Percentiles rank a stretch among this genome's conserved stretches.
phyloP scores from a whole-genome alignment of 2,329 filamentous ascomycete genomes.

The Setomelanomma holmii region DNA sequence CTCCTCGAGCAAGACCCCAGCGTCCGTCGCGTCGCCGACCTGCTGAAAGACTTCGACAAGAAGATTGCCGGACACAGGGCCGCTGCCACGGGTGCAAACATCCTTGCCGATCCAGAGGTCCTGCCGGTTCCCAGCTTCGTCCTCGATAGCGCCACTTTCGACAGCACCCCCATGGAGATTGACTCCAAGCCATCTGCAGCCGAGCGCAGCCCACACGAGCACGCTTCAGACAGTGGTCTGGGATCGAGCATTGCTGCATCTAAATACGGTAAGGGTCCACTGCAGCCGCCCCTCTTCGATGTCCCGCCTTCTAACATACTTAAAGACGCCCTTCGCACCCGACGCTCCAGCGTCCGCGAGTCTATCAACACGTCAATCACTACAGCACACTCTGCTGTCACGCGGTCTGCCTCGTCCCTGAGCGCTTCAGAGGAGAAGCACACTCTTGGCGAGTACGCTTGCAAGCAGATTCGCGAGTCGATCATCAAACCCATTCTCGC shows the following conservation, averaged over 20 bases:
- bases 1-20: conserved; percentile 53
- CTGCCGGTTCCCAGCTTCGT: conserved; percentile 57
- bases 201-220: conserved; percentile 61
- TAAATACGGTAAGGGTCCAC: conserved; percentile 48
- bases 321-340: conserved; percentile 44
- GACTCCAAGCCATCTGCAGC: conserved; percentile 50
- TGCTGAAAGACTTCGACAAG: conserved; percentile 56
- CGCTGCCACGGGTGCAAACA: conserved; percentile 42
- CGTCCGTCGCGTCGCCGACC: conserved; percentile 53
- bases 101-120: conserved; percentile 58
- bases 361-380: conserved; percentile 48
- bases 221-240: conserved; percentile 86
- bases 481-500: conserved; percentile 78
- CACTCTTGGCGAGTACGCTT: conserved; percentile 72
- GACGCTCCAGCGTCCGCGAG: conserved; percentile 37
- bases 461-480: conserved; percentile 79
- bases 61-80: conserved; percentile 48
- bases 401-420: conserved; percentile 54
- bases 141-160: conserved; percentile 46
- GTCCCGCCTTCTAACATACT: conserved; percentile 38
- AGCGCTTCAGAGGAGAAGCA: conserved; percentile 54
- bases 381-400: conserved; percentile 49
- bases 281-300: conserved; percentile 25
- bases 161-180: conserved; percentile 47
- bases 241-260: conserved; percentile 78